Evolutionary conservation across 192 early-diverging fungal genomes (phyloP).

Genomic region (Umbelopsis isabellina): DNA sequence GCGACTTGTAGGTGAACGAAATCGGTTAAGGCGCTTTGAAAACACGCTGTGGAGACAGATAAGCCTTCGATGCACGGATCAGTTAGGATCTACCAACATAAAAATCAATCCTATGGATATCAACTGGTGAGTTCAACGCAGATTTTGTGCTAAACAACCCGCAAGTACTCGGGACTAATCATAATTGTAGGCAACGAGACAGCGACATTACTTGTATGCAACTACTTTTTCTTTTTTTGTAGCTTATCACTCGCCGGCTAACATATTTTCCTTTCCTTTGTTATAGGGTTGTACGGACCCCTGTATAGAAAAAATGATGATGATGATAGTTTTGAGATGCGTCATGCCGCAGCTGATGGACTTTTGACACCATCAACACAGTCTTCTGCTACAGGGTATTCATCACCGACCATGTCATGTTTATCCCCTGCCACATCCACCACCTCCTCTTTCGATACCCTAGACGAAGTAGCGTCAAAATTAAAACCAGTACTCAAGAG

Average conservation of each 20-base stretch:
- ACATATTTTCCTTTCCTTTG: not conserved
- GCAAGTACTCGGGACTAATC: no score
- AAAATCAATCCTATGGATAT: conserved; percentile 18
- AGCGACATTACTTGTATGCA: conserved; percentile 20
- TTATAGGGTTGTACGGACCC: conserved; percentile 11
- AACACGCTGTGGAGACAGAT: conserved; percentile 28
- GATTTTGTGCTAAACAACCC: not conserved
- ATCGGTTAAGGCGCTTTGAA: conserved; percentile 22
- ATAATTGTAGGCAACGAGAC: conserved; percentile 17
- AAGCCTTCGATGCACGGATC: conserved; percentile 3
- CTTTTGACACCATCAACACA: conserved; percentile 11
- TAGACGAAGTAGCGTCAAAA: conserved; percentile 18
- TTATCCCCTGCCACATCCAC: conserved; percentile 4
- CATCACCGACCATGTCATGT: conserved; percentile 9
- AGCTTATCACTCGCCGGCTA: not conserved
- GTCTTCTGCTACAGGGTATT: conserved; percentile 5
- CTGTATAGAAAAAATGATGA: conserved; percentile 18
- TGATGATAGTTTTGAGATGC: conserved; percentile 17
- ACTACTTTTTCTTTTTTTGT: not conserved
- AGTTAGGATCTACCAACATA: conserved; percentile 5
- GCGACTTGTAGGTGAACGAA: conserved; percentile 11
- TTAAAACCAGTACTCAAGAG: conserved; percentile 12
- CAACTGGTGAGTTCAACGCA: conserved; percentile 20
- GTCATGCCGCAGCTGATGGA: conserved; percentile 11
- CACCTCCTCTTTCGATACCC: conserved; percentile 3